Percentiles rank a stretch among this genome's conserved stretches.
These are phyloP conservation scores for Golubevia pallescens DNA, from an alignment of 1,284 basidiomycete species.

Conservation along the genomic window DNA sequence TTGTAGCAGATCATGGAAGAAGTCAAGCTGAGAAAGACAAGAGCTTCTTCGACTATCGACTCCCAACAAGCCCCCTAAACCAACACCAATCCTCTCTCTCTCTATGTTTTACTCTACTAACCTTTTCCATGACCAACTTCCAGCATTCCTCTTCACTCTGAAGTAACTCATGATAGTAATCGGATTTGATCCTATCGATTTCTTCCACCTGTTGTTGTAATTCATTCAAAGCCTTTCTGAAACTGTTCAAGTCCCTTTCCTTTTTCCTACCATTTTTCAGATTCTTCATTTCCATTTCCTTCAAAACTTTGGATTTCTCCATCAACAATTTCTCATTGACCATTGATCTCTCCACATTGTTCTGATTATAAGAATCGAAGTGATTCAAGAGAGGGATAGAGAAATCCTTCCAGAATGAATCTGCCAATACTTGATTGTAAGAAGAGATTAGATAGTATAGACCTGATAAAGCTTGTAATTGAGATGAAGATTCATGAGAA, in stretches of 20 bases:
- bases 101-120: too few species aligned
- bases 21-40: too few species aligned
- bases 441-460: constrained; percentile 55
- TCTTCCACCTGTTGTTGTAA: constrained; percentile 88
- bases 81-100: too few species aligned
- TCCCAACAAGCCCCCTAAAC: too few species aligned
- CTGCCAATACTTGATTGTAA: constrained; percentile 56
- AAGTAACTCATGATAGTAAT: constrained; percentile 83
- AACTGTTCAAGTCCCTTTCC: constrained; percentile 77
- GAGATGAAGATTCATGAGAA: constrained; percentile 41
- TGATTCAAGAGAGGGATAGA: constrained; percentile 53
- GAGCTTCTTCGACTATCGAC: too few species aligned
- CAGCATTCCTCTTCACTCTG: constrained; percentile 92
- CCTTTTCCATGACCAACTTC: constrained; percentile 77
- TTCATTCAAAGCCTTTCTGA: constrained; percentile 80
- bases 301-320: constrained; percentile 37
- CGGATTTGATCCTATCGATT: constrained; percentile 77
- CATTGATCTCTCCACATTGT: constrained; percentile 44
- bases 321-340: constrained; percentile 37
- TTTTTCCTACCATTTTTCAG: constrained; percentile 31
- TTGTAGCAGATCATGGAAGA: too few species aligned
- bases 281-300: constrained; percentile 48
- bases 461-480: constrained; percentile 49
- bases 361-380: constrained; percentile 47
- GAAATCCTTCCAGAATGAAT: constrained; percentile 59